Percentiles rank a stretch among this genome's conserved stretches.
Evolutionary conservation across 345 rosid genomes (phyloP).

Genomic region (Citropsis articulata): DNA sequence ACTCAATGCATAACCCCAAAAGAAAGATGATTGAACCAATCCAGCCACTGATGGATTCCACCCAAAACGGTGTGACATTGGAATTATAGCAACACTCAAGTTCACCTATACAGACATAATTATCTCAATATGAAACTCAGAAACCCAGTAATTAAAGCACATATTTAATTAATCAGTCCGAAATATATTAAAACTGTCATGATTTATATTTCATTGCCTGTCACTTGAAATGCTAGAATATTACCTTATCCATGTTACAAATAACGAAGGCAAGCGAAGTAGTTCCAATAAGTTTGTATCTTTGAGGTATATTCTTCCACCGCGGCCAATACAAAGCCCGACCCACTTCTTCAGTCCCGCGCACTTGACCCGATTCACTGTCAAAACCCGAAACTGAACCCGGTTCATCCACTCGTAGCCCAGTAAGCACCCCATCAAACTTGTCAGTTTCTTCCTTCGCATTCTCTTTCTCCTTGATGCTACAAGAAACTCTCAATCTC

Average conservation of each 20-base stretch:
- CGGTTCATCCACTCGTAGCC: slow-evolving; percentile 32
- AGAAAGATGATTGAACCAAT: slow-evolving; percentile 89
- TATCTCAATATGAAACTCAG: neutral
- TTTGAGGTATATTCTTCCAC: slow-evolving; percentile 69
- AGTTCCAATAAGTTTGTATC: slow-evolving; percentile 81
- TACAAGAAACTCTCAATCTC: slow-evolving; percentile 46
- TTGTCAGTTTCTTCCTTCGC: slow-evolving; percentile 42
- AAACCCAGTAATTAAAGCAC: neutral
- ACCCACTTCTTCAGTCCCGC: slow-evolving; percentile 36
- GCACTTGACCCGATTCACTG: slow-evolving; percentile 2
- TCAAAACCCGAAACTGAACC: slow-evolving; percentile 22
- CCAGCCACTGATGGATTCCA: slow-evolving; percentile 89
- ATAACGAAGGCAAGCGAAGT: slow-evolving; percentile 92
- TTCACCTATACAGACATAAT: slow-evolving; percentile 56
- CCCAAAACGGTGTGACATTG: slow-evolving; percentile 95
- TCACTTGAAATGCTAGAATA: neutral
- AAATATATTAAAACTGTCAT: neutral
- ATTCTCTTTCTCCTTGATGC: slow-evolving; percentile 57
- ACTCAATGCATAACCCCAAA: slow-evolving; percentile 95
- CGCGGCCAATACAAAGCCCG: slow-evolving; percentile 68
- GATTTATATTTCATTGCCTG: neutral
- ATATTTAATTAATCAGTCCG: neutral
- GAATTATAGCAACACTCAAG: slow-evolving; percentile 91
- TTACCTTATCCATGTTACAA: slow-evolving; percentile 94
- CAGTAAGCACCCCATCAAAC: slow-evolving; percentile 26